Evolutionary conservation across 1,139 yeast genomes (phyloP).

Genomic region (Waltiozyma sp.): DNA sequence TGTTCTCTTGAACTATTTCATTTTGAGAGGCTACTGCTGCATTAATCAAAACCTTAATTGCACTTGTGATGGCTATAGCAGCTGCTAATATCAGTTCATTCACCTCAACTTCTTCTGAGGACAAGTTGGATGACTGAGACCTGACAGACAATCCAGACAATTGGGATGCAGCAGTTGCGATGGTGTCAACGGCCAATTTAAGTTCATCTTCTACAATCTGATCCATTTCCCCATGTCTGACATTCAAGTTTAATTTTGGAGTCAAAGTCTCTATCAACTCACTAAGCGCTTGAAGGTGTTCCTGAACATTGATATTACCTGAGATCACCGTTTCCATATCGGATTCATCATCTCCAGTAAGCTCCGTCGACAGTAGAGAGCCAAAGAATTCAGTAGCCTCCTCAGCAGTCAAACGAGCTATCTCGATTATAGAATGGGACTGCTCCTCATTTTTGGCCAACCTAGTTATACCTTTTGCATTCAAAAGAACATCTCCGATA

Average conservation of each 20-base stretch:
- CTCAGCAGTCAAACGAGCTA: conserved; percentile 49
- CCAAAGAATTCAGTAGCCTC: conserved; percentile 54
- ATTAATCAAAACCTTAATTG: conserved; percentile 59
- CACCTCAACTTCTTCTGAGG: conserved; percentile 55
- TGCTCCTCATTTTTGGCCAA: conserved; percentile 37
- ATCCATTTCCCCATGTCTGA: conserved; percentile 42
- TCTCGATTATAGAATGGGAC: conserved; percentile 38
- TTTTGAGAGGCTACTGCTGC: conserved; percentile 77
- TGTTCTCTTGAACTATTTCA: conserved; percentile 69
- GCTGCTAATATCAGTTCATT: conserved; percentile 72
- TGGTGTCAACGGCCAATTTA: conserved; percentile 60
- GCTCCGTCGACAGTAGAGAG: conserved; percentile 42
- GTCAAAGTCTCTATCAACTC: conserved; percentile 47
- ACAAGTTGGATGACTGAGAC: conserved; percentile 41
- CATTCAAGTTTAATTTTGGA: conserved; percentile 23
- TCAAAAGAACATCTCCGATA: conserved; percentile 53
- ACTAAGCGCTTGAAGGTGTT: conserved; percentile 49
- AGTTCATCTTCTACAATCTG: conserved; percentile 64
- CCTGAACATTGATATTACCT: conserved; percentile 66
- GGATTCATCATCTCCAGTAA: conserved; percentile 48
- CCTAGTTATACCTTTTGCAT: conserved; percentile 60
- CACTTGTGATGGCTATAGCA: conserved; percentile 73
- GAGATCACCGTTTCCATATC: conserved; percentile 69
- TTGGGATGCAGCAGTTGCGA: conserved; percentile 54
- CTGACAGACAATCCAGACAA: conserved; percentile 40